Percentiles rank a stretch among this genome's conserved stretches.
Evolutionary conservation across 2,329 filamentous ascomycete species (phyloP).

Genomic region (Pseudogymnoascus sp.): DNA sequence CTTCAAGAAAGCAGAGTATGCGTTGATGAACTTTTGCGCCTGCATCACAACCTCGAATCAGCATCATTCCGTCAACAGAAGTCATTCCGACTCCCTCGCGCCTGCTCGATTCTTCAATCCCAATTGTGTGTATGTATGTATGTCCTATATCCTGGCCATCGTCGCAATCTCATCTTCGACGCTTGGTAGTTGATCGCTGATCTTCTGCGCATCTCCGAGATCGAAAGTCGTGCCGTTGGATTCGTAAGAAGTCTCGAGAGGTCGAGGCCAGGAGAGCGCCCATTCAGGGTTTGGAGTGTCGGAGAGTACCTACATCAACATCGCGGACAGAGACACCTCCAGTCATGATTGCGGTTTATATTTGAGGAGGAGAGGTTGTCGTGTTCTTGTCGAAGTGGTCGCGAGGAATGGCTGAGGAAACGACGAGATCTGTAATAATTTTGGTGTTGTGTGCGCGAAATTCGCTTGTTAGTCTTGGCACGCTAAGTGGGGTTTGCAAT

Average conservation of each 20-base stretch:
- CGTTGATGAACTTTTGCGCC: conserved; percentile 83
- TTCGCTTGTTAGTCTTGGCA: conserved; percentile 9
- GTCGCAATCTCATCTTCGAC: conserved; percentile 9
- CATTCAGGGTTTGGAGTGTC: conserved; percentile 23
- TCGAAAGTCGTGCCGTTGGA: conserved; percentile 7
- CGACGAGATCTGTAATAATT: conserved; percentile 3
- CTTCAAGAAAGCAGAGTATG: conserved; percentile 87
- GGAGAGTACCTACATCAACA: conserved; percentile 62
- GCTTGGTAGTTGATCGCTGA: conserved; percentile 1
- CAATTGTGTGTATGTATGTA: conserved; percentile 8
- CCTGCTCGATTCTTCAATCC: conserved; percentile 46
- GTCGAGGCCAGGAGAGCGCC: neutral
- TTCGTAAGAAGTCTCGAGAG: conserved; percentile 3
- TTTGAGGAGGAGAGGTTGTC: conserved; percentile 9
- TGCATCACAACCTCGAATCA: conserved; percentile 47
- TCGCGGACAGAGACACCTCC: conserved; percentile 76
- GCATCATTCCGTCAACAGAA: conserved; percentile 67
- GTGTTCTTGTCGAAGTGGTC: conserved; percentile 8
- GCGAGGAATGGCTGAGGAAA: conserved; percentile 8
- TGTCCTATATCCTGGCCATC: neutral
- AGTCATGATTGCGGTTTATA: conserved; percentile 61
- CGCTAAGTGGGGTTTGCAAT: neutral
- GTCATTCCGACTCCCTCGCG: conserved; percentile 64
- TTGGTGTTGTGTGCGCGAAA: conserved; percentile 8
- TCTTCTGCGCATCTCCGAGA: conserved; percentile 7